These are phyloP conservation scores for Fusarium pininemorale DNA, from an alignment of 2,329 filamentous ascomycete genomes.

Conservation along the genomic window DNA sequence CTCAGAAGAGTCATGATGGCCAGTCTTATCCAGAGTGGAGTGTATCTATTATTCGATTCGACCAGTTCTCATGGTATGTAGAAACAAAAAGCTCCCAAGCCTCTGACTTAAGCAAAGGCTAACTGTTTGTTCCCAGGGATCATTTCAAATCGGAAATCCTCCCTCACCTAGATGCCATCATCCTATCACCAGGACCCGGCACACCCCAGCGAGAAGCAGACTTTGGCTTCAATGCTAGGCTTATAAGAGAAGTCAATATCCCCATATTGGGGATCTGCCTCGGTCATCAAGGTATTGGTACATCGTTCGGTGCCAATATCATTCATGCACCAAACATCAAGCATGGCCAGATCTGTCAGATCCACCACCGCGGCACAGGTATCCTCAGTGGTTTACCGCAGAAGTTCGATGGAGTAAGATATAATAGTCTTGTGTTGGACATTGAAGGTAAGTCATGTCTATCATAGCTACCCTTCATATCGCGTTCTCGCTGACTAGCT, in stretches of 20 bases:
- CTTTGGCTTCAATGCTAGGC: not conserved
- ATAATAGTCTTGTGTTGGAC: not conserved
- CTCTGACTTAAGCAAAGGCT: not conserved
- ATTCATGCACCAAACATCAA: not conserved
- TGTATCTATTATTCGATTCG: not conserved
- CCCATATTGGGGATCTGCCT: not conserved
- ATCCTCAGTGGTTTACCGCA: not conserved
- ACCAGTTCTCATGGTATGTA: not conserved
- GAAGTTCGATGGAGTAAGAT: not conserved
- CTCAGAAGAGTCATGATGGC: not conserved
- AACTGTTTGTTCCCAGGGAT: not conserved
- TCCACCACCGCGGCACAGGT: not conserved
- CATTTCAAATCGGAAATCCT: not conserved
- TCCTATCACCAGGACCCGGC: not conserved
- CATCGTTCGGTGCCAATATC: not conserved
- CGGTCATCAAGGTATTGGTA: not conserved
- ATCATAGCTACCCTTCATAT: rapidly evolving
- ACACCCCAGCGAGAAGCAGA: not conserved
- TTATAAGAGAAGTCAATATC: not conserved
- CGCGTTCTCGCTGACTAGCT: not conserved
- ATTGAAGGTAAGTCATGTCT: not conserved
- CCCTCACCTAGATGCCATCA: not conserved
- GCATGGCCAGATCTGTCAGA: not conserved
- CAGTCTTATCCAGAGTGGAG: not conserved
- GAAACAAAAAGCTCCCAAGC: no score